These are phyloP conservation scores for Pythium coloratum DNA, from an alignment of 352 stramenopile genomes.

Conservation along the genomic window DNA sequence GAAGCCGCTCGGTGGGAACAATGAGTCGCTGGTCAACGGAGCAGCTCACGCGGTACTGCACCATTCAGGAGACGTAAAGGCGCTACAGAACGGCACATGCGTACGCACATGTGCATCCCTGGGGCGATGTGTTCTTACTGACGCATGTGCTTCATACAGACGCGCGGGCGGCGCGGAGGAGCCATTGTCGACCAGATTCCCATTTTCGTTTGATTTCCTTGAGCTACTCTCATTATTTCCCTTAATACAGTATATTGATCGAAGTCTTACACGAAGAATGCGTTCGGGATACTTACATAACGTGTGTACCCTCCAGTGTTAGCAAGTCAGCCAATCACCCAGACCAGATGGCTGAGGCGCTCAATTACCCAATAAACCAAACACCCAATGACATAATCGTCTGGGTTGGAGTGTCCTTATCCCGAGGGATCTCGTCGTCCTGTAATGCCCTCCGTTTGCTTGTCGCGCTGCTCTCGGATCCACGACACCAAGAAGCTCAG, in stretches of 20 bases:
- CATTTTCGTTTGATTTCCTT: background rate
- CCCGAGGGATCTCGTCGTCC: constrained; percentile 2
- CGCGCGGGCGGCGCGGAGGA: background rate
- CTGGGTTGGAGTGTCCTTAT: constrained; percentile 3
- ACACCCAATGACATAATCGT: background rate
- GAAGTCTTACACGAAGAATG: no score
- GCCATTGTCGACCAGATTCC: background rate
- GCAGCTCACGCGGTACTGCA: background rate
- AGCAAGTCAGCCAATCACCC: constrained; percentile 1
- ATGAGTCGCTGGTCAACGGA: background rate
- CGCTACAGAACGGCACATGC: no score
- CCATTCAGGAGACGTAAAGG: no score
- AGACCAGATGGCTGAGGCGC: background rate
- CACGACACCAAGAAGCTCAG: background rate
- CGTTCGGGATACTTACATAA: no score
- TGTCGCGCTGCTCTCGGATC: background rate
- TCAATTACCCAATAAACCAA: background rate
- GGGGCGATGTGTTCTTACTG: no score
- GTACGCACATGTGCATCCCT: no score
- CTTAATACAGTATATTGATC: background rate
- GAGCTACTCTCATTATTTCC: background rate
- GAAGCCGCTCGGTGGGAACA: background rate
- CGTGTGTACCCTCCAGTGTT: no score
- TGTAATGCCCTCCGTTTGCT: constrained; percentile 1
- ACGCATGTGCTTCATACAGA: background rate